phyloP scores from a whole-genome alignment of 345 rosid genomes.

The Ceriops zippeliana region DNA sequence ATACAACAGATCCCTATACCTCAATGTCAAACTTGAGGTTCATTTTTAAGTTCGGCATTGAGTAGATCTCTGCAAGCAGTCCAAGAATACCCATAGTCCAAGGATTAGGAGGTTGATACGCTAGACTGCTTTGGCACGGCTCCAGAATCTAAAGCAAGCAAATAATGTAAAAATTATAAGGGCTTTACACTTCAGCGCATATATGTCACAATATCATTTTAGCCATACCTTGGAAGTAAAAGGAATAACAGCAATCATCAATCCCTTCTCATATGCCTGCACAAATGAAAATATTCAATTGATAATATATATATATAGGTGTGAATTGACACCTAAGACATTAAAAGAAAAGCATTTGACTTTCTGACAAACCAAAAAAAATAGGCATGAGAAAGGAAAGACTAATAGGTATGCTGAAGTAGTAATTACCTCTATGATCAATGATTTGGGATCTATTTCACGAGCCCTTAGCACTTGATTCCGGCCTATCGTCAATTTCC shows the following conservation, averaged over 20 bases:
- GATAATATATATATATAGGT: not conserved
- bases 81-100: conserved; percentile 99
- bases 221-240: conserved; percentile 87
- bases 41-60: conserved; percentile 98
- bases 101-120: conserved; percentile 97
- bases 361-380: not conserved
- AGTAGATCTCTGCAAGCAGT: conserved; percentile 83
- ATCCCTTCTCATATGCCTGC: conserved; percentile 97
- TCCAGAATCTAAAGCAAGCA: conserved; percentile 63
- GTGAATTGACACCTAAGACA: not conserved
- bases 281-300: conserved; percentile 10
- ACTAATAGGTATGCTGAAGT: not conserved
- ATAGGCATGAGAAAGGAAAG: not conserved
- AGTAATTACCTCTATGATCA: conserved; percentile 80
- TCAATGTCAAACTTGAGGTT: conserved; percentile 97
- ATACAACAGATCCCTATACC: conserved; percentile 36
- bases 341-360: conserved; percentile 2
- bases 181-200: conserved; percentile 11
- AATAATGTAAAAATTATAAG: conserved; percentile 6
- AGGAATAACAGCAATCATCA: conserved; percentile 99
- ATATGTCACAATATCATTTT: not conserved
- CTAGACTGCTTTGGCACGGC: conserved; percentile 90
- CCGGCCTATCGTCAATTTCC: conserved; percentile 94
- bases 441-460: conserved; percentile 94
- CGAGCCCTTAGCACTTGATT: conserved; percentile 92